These are phyloP conservation scores for Sophora flavescens DNA, from an alignment of 306 rosid genomes.

Conservation along the genomic window DNA sequence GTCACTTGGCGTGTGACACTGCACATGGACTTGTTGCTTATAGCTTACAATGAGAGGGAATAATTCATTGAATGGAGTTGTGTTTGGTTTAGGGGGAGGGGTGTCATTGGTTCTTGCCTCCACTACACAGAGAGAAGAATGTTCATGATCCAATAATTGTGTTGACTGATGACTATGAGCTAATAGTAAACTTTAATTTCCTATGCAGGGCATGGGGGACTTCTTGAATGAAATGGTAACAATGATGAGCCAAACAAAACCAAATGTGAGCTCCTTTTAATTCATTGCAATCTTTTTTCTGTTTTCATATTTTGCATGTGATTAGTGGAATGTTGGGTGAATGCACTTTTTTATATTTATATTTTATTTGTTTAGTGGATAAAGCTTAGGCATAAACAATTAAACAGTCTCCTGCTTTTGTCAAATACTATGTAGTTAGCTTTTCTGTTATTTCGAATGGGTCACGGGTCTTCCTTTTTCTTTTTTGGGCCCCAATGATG, in stretches of 20 bases:
- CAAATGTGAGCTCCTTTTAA: slow-evolving; percentile 60
- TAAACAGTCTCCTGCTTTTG: slow-evolving; percentile 30
- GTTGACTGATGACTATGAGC: slow-evolving; percentile 1
- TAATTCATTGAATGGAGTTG: slow-evolving; percentile 39
- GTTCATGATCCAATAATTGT: slow-evolving; percentile 30
- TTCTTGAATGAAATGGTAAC: slow-evolving; percentile 87
- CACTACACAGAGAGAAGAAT: background rate
- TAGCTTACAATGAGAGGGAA: background rate
- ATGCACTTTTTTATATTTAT: too few relatives aligned
- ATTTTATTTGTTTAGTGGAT: slow-evolving; percentile 36
- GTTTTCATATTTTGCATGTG: background rate
- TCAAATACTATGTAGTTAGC: slow-evolving; percentile 44
- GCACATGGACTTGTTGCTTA: slow-evolving; percentile 43
- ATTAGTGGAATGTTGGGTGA: slow-evolving; percentile 31
- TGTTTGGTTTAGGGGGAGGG: background rate
- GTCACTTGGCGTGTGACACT: slow-evolving; percentile 23
- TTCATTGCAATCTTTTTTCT: background rate
- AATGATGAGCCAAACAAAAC: slow-evolving; percentile 85
- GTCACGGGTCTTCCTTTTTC: slow-evolving; percentile 31
- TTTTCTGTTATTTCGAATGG: slow-evolving; percentile 32
- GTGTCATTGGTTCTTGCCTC: slow-evolving; percentile 28
- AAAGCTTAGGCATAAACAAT: slow-evolving; percentile 28
- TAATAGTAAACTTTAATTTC: slow-evolving; percentile 30
- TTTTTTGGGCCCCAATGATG: background rate
- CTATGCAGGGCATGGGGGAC: slow-evolving; percentile 92